These are phyloP conservation scores for Lolium multiflorum DNA, from an alignment of 176 grass and related monocot genomes.

Conservation along the genomic window DNA sequence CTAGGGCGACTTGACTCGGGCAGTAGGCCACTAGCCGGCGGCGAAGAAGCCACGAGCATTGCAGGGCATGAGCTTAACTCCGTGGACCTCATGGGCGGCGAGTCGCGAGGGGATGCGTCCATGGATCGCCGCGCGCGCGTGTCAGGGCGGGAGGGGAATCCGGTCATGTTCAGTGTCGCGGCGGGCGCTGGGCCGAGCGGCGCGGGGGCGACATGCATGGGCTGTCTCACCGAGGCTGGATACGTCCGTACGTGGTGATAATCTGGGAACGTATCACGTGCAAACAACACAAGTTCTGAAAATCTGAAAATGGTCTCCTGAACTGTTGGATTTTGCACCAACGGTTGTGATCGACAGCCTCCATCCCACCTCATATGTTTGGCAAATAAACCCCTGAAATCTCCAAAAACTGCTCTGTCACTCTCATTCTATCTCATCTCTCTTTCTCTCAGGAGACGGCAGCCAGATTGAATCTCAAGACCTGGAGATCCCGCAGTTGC, in stretches of 20 bases:
- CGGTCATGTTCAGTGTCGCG: background rate
- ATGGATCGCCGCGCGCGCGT: background rate
- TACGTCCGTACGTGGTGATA: background rate
- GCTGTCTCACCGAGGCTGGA: background rate
- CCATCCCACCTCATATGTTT: too few relatives aligned
- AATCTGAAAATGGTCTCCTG: too few relatives aligned
- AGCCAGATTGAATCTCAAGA: too few relatives aligned
- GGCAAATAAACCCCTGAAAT: too few relatives aligned
- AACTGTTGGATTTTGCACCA: too few relatives aligned
- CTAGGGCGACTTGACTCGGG: background rate
- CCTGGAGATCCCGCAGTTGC: too few relatives aligned
- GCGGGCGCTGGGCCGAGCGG: background rate
- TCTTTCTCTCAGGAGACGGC: too few relatives aligned
- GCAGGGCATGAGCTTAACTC: background rate
- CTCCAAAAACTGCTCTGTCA: too few relatives aligned
- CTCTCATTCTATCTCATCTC: too few relatives aligned
- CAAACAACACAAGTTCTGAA: too few relatives aligned
- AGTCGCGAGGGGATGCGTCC: constrained; percentile 8
- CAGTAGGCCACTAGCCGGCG: background rate
- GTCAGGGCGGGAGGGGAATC: constrained; percentile 13
- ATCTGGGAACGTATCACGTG: background rate
- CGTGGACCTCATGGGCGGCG: background rate
- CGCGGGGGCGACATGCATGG: constrained; percentile 5
- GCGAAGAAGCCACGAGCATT: background rate
- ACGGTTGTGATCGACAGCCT: too few relatives aligned